Evolutionary conservation across 768 basidiomycete species (phyloP).

Genomic region (Suillus fuscotomentosus): DNA sequence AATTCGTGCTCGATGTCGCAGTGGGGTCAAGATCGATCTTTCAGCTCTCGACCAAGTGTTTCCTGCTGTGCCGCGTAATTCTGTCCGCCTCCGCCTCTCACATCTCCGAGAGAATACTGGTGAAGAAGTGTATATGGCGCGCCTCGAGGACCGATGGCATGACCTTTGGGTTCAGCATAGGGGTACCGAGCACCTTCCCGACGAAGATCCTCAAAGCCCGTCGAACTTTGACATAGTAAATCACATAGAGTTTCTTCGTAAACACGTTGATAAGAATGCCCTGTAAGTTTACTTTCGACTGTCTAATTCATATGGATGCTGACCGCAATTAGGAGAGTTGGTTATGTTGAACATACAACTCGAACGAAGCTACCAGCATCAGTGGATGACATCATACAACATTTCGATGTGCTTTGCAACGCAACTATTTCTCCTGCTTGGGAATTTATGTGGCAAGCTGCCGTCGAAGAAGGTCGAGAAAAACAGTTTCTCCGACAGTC

Average conservation of each 20-base stretch:
- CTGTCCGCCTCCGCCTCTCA: constrained; percentile 65
- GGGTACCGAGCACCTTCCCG: constrained; percentile 65
- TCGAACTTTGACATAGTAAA: constrained; percentile 76
- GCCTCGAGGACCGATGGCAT: constrained; percentile 82
- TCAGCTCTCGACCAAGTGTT: constrained; percentile 77
- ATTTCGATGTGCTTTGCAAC: constrained; percentile 54
- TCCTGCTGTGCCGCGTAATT: constrained; percentile 69
- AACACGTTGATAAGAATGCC: constrained; percentile 81
- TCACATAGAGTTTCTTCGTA: constrained; percentile 81
- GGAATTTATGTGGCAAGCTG: constrained; percentile 74
- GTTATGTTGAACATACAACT: constrained; percentile 48
- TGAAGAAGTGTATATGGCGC: constrained; percentile 71
- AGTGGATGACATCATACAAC: constrained; percentile 40
- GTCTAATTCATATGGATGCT: constrained; percentile 7
- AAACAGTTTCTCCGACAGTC: constrained; percentile 59
- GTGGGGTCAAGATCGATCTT: constrained; percentile 61
- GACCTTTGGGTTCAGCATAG: constrained; percentile 72
- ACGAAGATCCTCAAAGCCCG: constrained; percentile 64
- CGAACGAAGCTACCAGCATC: constrained; percentile 40
- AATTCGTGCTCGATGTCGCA: constrained; percentile 74
- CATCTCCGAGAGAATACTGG: constrained; percentile 61
- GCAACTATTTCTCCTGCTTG: constrained; percentile 43
- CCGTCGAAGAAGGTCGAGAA: constrained; percentile 75
- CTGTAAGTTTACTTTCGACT: constrained; percentile 54
- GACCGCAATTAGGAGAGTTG: constrained; percentile 53